Conservation (phyloP, 352 stramenopile species). For the Globisporangium barbulae region DNA sequence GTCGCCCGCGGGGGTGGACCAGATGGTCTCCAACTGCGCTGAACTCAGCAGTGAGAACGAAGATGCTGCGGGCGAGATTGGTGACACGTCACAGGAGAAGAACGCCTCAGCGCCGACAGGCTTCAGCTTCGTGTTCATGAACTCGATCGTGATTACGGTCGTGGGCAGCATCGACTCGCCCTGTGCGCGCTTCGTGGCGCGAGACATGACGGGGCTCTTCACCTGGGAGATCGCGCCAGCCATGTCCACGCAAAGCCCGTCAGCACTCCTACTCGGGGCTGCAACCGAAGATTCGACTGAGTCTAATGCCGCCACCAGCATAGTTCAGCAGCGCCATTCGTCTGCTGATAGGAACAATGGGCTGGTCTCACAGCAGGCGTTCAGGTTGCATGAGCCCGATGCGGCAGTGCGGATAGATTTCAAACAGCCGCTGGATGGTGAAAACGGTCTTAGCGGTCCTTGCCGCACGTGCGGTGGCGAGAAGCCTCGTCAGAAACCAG, state of each 20-base stretch:
- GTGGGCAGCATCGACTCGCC: constrained; percentile 77
- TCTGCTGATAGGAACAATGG: not conserved
- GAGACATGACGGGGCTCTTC: constrained; percentile 85
- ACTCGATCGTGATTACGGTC: constrained; percentile 83
- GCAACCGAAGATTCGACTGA: not conserved
- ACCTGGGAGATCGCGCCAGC: constrained; percentile 78
- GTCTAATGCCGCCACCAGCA: not conserved
- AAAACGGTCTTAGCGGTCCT: constrained; percentile 17
- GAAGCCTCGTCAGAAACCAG: constrained; percentile 26
- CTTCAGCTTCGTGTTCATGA: constrained; percentile 88
- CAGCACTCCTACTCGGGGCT: not conserved
- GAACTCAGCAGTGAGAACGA: constrained; percentile 57
- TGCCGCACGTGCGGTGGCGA: constrained; percentile 65
- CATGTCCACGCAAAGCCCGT: constrained; percentile 4
- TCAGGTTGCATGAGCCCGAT: constrained; percentile 39
- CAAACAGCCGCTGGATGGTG: constrained; percentile 35
- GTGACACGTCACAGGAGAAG: not conserved
- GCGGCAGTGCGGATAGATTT: constrained; percentile 60
- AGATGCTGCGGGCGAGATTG: constrained; percentile 19
- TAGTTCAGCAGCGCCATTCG: not conserved
- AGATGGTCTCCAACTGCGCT: constrained; percentile 79
- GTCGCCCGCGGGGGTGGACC: constrained; percentile 76
- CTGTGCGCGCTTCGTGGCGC: constrained; percentile 70
- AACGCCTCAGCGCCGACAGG: constrained; percentile 30
- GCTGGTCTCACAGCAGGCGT: constrained; percentile 21